Conservation (phyloP, 2,329 filamentous ascomycete genomes). For the Macrophomina tecta region DNA sequence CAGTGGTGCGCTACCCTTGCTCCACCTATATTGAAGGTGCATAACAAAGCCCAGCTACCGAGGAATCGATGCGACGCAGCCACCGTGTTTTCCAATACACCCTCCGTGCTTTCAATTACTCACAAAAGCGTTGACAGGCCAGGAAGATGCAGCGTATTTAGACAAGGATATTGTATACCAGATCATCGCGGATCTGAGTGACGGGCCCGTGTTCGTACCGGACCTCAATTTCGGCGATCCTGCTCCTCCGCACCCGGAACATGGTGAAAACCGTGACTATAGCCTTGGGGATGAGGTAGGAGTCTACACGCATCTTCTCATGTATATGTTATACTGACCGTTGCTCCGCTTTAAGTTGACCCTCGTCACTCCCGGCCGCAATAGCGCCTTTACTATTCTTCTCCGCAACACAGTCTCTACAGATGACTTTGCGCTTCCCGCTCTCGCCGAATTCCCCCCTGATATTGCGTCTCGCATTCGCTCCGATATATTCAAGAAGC, state of each 20-base stretch:
- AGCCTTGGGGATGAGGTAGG: conserved; percentile 32
- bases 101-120: conserved; percentile 34
- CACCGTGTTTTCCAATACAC: conserved; percentile 33
- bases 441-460: background rate
- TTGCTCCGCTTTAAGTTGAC: conserved; percentile 25
- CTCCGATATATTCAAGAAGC: background rate
- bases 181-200: conserved; percentile 2
- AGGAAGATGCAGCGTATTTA: conserved; percentile 16
- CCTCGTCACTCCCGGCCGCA: conserved; percentile 28
- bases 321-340: background rate
- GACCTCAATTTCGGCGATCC: conserved; percentile 32
- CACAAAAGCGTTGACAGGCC: conserved; percentile 29
- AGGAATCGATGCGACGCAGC: too few relatives aligned
- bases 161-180: conserved; percentile 32
- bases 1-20: background rate
- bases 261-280: conserved; percentile 31
- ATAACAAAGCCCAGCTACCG: conserved; percentile 27
- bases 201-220: conserved; percentile 21
- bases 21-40: background rate
- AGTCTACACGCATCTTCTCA: too few relatives aligned
- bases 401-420: conserved; percentile 29
- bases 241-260: background rate
- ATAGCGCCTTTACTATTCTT: conserved; percentile 15
- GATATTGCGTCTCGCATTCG: conserved; percentile 27
- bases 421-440: conserved; percentile 20